These are phyloP conservation scores for Piper longum DNA, from an alignment of 164 flowering plant genomes.

Conservation along the genomic window DNA sequence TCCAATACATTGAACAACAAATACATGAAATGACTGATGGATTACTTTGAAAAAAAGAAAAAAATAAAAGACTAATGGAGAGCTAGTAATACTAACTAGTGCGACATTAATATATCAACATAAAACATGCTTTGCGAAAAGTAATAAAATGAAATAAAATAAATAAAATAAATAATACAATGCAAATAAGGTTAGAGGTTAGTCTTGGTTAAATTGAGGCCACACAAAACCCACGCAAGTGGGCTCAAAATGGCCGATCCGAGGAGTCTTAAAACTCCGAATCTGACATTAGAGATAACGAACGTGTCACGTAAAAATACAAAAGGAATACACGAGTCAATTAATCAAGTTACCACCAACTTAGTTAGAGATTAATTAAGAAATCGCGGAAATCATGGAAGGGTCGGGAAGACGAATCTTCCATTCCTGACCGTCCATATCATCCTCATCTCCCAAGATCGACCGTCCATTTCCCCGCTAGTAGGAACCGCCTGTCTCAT, in stretches of 20 bases:
- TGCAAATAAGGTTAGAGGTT: background rate
- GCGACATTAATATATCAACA: too few species aligned
- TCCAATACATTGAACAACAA: too few species aligned
- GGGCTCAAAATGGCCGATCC: too few species aligned
- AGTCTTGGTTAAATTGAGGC: background rate
- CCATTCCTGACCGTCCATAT: background rate
- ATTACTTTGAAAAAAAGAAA: too few species aligned
- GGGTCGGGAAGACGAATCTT: conserved; percentile 10
- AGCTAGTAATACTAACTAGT: too few species aligned
- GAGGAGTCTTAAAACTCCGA: too few species aligned
- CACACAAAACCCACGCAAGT: background rate
- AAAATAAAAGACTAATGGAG: too few species aligned
- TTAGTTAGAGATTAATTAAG: too few species aligned
- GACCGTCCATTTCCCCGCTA: background rate
- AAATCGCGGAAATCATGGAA: background rate
- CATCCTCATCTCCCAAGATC: background rate
- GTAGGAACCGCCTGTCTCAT: background rate
- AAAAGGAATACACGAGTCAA: background rate
- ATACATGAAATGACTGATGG: too few species aligned
- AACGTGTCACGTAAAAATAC: background rate
- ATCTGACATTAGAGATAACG: too few species aligned
- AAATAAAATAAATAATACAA: background rate
- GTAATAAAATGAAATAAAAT: background rate
- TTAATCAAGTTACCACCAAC: too few species aligned
- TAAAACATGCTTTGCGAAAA: background rate